Percentiles rank a stretch among this genome's conserved stretches.
Evolutionary conservation across 2,329 filamentous ascomycete genomes (phyloP).

Genomic region (Aspergillus floridensis): DNA sequence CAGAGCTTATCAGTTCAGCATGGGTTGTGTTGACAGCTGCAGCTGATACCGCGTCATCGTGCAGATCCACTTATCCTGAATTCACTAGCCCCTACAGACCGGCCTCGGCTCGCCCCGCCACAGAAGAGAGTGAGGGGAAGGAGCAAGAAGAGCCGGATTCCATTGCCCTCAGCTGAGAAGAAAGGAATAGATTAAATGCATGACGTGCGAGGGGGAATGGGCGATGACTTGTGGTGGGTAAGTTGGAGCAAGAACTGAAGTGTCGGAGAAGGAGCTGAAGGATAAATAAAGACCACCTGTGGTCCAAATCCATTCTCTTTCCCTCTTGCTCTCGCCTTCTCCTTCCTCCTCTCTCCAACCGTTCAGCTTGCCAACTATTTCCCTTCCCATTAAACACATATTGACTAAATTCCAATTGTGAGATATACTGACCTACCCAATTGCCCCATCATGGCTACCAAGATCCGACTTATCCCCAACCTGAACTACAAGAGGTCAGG

Average conservation of each 20-base stretch:
- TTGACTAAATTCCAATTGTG: no score
- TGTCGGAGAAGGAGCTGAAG: neutral
- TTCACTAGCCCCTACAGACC: neutral
- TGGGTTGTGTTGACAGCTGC: neutral
- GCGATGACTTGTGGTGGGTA: neutral
- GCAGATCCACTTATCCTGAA: neutral
- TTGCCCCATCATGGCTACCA: slow-evolving; percentile 36
- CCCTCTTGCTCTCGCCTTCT: neutral
- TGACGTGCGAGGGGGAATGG: neutral
- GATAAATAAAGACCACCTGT: neutral
- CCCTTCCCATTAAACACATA: no score
- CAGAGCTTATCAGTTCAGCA: neutral
- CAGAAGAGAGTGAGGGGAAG: neutral
- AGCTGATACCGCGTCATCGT: neutral
- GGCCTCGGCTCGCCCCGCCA: neutral
- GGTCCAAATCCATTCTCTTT: neutral
- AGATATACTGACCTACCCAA: neutral
- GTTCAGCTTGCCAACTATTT: no score
- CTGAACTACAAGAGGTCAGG: slow-evolving; percentile 59
- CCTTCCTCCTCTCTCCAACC: neutral
- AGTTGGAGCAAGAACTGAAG: neutral
- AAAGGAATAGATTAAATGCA: neutral
- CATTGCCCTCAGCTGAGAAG: neutral
- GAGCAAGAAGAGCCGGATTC: neutral
- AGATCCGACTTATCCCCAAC: slow-evolving; percentile 56